A percentile compares a stretch with the other conserved stretches of the same genome.
phyloP scores from a whole-genome alignment of 306 rosid species.

The Myrica gale region DNA sequence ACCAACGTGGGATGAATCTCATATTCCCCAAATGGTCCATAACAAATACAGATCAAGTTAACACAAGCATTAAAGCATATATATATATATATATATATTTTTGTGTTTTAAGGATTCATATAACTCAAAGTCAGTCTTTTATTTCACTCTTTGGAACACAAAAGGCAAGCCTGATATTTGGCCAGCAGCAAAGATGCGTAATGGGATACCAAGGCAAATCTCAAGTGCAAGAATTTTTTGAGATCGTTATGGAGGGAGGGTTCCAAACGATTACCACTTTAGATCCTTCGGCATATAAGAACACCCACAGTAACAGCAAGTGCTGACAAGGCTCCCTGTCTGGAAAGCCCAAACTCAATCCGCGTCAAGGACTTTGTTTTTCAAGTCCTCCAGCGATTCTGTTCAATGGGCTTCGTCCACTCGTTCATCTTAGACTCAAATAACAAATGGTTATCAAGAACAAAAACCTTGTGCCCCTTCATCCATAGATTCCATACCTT shows the following conservation, averaged over 20 bases:
- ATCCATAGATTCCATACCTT: conserved; percentile 84
- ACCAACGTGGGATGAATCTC: no score
- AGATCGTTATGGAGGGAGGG: not conserved
- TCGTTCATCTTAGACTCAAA: conserved; percentile 81
- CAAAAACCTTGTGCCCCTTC: conserved; percentile 71
- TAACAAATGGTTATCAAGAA: conserved; percentile 77
- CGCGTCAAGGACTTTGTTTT: conserved; percentile 66
- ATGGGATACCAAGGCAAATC: not conserved
- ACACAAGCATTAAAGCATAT: no score
- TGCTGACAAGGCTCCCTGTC: conserved; percentile 54
- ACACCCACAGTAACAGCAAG: conserved; percentile 47
- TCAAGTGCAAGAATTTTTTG: not conserved
- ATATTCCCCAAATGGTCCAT: no score
- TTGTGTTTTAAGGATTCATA: no score
- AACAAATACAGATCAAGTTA: no score
- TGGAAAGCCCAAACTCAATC: conserved; percentile 67
- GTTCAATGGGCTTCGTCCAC: conserved; percentile 78
- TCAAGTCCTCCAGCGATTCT: conserved; percentile 71
- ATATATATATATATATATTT: no score
- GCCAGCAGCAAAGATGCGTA: no score
- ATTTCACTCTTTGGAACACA: not conserved
- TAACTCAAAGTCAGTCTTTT: no score
- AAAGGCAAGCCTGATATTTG: not conserved
- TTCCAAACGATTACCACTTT: conserved; percentile 27
- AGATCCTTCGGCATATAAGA: conserved; percentile 42